Evolutionary conservation across 176 grass and related monocot genomes (phyloP), one percentile per base, ranked within the genome.

Genomic region (Triticum dicoccoides): DNA sequence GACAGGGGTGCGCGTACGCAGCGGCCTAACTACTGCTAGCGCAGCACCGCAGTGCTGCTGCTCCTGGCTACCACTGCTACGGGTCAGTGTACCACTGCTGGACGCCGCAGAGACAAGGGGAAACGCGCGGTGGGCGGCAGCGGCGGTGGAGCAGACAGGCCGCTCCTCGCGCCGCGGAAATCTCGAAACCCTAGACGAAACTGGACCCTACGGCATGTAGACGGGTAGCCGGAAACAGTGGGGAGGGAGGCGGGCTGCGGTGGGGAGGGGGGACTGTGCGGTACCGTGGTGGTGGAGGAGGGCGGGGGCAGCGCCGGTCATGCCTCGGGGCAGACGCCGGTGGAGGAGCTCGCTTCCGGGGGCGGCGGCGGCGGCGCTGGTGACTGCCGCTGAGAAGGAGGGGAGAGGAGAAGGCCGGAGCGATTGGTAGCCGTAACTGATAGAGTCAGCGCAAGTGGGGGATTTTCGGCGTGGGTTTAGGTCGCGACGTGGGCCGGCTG

Each of bases 401-500:
- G 3, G 32, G 66, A 17, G 65, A 15, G 3, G 42, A 5, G 72
- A 15, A 25, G 12, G 5, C 45, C 24, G 6, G 44, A 54, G 25
- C 27, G 73, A 76, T 76, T 52, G 79, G 76, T 17, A 2, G 73
- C 47, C 39, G 44, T 29, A 69, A 20, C 39, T 78, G 72, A 82
- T 65, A 72, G 72, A 75, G 23, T 75, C 21, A 71, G 73, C 23
- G 80, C 44, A 73, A 38, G 47, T 37, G 73, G 65, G 75, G 64
- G 65, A 41, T 78, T 82, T 81, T 76, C 68, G 52, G 79, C 32
- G 23, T 79, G 79, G 89, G 84, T 78, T 86, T 90, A 18, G 64
- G 82, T 54, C 14, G 77, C 13, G 64, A 86, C 64, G 52, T 90
- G 79, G 88, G 88, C 88, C 38, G 88, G 9, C 51, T 86, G 15